Conservation (phyloP, 495 filamentous ascomycete species). For the Mytilinidion resinicola region DNA sequence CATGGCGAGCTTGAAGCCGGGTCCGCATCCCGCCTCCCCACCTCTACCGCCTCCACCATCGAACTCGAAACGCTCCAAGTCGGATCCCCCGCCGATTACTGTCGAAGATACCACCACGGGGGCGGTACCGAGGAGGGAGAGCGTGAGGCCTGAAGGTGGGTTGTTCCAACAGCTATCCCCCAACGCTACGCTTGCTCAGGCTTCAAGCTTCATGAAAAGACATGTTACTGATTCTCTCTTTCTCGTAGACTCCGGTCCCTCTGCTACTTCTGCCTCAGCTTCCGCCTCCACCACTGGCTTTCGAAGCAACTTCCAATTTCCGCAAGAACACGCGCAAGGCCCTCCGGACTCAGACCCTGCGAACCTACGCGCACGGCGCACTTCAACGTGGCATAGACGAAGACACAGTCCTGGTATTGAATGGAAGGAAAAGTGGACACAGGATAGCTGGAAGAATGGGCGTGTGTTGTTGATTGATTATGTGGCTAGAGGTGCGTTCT, state of each 20-base stretch:
- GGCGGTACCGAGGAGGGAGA: not conserved
- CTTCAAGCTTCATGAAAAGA: not conserved
- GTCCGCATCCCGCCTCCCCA: too few relatives aligned
- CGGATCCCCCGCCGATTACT: slow-evolving; percentile 24
- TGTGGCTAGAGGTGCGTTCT: slow-evolving; percentile 13
- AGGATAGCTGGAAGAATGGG: slow-evolving; percentile 30
- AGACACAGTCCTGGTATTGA: slow-evolving; percentile 25
- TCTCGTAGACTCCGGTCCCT: not conserved
- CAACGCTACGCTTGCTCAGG: not conserved
- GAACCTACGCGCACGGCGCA: slow-evolving; percentile 2
- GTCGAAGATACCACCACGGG: slow-evolving; percentile 22
- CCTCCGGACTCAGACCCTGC: not conserved
- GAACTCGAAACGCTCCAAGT: slow-evolving; percentile 9
- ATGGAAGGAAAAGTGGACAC: slow-evolving; percentile 31
- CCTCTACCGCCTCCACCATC: not conserved
- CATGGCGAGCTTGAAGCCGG: too few relatives aligned
- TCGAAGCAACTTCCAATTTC: not conserved
- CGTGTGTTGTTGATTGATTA: slow-evolving; percentile 35
- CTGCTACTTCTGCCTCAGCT: not conserved
- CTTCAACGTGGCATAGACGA: slow-evolving; percentile 18
- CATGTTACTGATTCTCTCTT: not conserved
- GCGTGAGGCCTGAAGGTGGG: too few relatives aligned
- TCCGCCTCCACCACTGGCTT: not conserved
- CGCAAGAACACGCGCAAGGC: not conserved
- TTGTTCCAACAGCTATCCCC: too few relatives aligned